Base-by-base conservation (phyloP, 2,329 filamentous ascomycete species). In the Aspergillus puulaauensis region DNA sequence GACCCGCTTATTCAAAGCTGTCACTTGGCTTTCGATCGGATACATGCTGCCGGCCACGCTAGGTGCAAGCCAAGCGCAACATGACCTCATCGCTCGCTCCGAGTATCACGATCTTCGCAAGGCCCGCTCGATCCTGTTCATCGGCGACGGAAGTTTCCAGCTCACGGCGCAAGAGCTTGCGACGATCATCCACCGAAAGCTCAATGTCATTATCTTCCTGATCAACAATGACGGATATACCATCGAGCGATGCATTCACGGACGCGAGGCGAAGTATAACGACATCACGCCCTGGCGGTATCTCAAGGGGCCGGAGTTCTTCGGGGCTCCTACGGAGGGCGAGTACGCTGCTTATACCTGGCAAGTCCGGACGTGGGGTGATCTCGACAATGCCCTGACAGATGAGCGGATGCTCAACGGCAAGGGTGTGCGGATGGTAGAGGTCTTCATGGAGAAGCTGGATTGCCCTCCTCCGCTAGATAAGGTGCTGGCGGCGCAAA, bases 91-190 rank as follows among this genome's bases (percentile, higher is more conserved):
- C 46, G 56, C 37, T 9, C 56, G 56, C 7, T 45, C 52, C 14
- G 60, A 67, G 17, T 61, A 56, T 11, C 62, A 68, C 52, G 33
- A 67, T 12, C 40, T 58, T 46, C 56, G 54, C 31, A 51, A 65
- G 14, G 61, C 64, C n/a, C 75, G 82, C 54, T 83, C 84, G 0
- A 77, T 87, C 9, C 71, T 87, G 2, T 78, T 86, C 59, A 86
- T 86, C 35, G 86, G 85, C 5, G 86, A 88, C 52, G 86, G 86
- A 3, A 86, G 84, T 60, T 80, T 89, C 58, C 83, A 88, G 61
- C 82, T 89, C 74, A 89, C 86, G 0, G 85, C 81, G 0, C 87
- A 90, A 67, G 86, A 88, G 61, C 74, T 90, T 3, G 82, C 82
- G 11, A 87, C 84, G 2, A 88, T 89, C 64, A 83, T 89, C 63